phyloP scores from a whole-genome alignment of 2,329 filamentous ascomycete genomes.

The Clonostachys byssicola region DNA sequence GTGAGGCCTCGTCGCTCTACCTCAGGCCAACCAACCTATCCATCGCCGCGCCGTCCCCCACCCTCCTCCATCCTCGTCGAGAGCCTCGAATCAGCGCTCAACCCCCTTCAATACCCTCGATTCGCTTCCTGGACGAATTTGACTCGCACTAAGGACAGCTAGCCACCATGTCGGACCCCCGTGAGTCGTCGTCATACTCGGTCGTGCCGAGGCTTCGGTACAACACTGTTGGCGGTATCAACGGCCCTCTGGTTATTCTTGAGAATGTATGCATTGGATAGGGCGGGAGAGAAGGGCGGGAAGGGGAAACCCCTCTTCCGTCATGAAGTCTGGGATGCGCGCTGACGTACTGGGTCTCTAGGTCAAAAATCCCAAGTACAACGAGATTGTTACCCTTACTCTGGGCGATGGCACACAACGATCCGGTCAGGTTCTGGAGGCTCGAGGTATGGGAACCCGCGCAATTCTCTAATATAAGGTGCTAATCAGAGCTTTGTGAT shows the following conservation, averaged over 20 bases:
- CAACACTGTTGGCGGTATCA: slow-evolving; percentile 98
- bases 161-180: slow-evolving; percentile 48
- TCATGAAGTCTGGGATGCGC: neutral
- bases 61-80: neutral
- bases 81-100: neutral
- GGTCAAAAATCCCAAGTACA: slow-evolving; percentile 97
- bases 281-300: neutral
- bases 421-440: slow-evolving; percentile 94
- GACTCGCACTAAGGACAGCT: neutral
- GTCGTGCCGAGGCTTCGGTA: slow-evolving; percentile 70
- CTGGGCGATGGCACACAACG: slow-evolving; percentile 92
- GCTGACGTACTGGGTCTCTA: slow-evolving; percentile 29
- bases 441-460: slow-evolving; percentile 66
- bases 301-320: neutral
- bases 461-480: neutral
- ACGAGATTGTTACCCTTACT: slow-evolving; percentile 95
- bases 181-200: slow-evolving; percentile 56
- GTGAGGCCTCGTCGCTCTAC: neutral
- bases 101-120: neutral
- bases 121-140: slow-evolving; percentile 2
- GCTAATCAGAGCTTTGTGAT: neutral
- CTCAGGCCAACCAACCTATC: too few species aligned
- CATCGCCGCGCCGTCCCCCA: neutral
- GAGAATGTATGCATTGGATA: slow-evolving; percentile 66
- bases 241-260: slow-evolving; percentile 94